Percentiles rank a stretch among this genome's conserved stretches.
Evolutionary conservation across 2,329 filamentous ascomycete species (phyloP).

Genomic region (Daldinia sp.): DNA sequence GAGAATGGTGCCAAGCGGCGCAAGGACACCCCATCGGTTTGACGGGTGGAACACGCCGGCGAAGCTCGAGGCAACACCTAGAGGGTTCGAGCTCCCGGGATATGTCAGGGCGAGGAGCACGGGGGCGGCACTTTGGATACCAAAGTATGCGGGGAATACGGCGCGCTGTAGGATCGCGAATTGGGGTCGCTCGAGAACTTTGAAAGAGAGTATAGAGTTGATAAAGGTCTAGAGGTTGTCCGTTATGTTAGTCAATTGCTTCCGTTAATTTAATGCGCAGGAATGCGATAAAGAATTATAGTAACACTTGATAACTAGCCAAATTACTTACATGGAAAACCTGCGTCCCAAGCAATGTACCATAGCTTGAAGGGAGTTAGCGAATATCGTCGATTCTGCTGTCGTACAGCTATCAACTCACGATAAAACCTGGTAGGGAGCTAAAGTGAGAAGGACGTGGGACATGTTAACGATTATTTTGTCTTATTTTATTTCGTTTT

Average conservation of each 20-base stretch:
- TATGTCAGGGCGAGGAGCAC: conserved; percentile 80
- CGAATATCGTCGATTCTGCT: neutral
- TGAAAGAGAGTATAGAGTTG: conserved; percentile 78
- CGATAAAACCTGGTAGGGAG: conserved; percentile 80
- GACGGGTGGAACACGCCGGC: conserved; percentile 65
- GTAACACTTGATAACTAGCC: neutral
- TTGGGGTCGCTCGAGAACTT: conserved; percentile 76
- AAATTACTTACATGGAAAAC: conserved; percentile 75
- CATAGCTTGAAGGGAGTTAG: conserved; percentile 67
- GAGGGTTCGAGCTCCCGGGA: conserved; percentile 62
- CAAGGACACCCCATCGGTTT: conserved; percentile 70
- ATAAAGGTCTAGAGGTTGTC: conserved; percentile 69
- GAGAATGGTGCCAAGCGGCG: conserved; percentile 75
- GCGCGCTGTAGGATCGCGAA: conserved; percentile 83
- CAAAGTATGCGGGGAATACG: conserved; percentile 90
- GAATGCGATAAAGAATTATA: conserved; percentile 5
- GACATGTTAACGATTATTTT: conserved; percentile 51
- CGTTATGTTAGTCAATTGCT: conserved; percentile 11
- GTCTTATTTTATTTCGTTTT: neutral
- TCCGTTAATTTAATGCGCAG: neutral
- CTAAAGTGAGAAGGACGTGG: conserved; percentile 65
- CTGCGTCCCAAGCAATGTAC: conserved; percentile 84
- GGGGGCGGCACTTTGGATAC: conserved; percentile 80
- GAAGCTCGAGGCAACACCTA: conserved; percentile 56
- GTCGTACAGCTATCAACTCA: conserved; percentile 50